Evolutionary conservation across 495 filamentous ascomycete genomes (phyloP).

Genomic region (Neurospora tetraspora): DNA sequence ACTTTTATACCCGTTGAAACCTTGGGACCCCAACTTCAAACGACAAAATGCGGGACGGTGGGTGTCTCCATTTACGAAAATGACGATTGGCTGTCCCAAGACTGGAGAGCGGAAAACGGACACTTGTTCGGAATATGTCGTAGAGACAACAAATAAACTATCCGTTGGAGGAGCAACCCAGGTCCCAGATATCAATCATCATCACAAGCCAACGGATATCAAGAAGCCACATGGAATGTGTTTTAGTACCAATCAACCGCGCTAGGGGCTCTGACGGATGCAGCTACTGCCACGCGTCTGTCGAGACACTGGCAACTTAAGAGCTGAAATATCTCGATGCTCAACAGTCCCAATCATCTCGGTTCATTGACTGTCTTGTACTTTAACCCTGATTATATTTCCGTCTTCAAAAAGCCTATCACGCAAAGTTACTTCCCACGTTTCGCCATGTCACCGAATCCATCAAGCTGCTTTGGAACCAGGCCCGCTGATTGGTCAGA

Average conservation of each 20-base stretch:
- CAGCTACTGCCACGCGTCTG: not conserved
- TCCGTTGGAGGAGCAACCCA: not conserved
- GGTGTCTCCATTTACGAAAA: not conserved
- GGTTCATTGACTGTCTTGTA: too few relatives aligned
- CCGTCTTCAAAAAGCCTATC: not conserved
- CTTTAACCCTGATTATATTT: too few relatives aligned
- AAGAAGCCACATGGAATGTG: not conserved
- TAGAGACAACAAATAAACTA: not conserved
- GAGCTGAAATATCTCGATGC: not conserved
- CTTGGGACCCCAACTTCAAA: not conserved
- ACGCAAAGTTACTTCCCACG: not conserved
- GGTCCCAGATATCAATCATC: not conserved
- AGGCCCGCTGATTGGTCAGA: not conserved
- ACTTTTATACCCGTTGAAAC: not conserved
- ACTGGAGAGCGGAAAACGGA: too few relatives aligned
- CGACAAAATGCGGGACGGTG: not conserved
- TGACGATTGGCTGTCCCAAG: not conserved
- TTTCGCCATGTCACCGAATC: not conserved
- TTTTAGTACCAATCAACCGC: not conserved
- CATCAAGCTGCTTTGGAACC: not conserved
- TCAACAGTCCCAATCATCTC: too few relatives aligned
- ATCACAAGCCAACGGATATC: not conserved
- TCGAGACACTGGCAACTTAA: not conserved
- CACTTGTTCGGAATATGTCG: not conserved
- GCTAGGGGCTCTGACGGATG: not conserved